Conservation (phyloP, 768 basidiomycete genomes). For the Kwoniella botswanensis region DNA sequence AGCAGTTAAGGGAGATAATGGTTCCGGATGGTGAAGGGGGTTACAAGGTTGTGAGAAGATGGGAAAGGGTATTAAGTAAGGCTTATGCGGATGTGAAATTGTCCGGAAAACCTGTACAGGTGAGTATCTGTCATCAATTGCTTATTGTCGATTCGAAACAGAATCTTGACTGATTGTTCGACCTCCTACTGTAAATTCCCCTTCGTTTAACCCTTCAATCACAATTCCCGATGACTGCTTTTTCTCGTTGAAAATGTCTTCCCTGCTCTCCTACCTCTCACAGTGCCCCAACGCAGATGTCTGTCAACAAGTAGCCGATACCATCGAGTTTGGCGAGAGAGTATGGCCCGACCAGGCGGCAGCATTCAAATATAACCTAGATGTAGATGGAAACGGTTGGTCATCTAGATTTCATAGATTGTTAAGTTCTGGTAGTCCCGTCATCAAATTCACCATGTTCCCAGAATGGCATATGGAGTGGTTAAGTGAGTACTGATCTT, state of each 20-base stretch:
- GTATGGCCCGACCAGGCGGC: slow-evolving; percentile 64
- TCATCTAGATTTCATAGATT: slow-evolving; percentile 72
- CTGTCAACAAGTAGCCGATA: slow-evolving; percentile 62
- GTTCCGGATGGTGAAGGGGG: slow-evolving; percentile 53
- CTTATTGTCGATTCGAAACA: not conserved
- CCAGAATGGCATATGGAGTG: slow-evolving; percentile 68
- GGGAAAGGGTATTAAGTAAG: slow-evolving; percentile 61
- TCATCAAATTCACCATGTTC: slow-evolving; percentile 74
- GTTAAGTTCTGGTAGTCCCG: slow-evolving; percentile 67
- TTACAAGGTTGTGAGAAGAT: slow-evolving; percentile 36
- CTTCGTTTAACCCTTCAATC: not conserved
- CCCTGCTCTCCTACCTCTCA: not conserved
- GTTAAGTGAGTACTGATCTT: slow-evolving; percentile 2
- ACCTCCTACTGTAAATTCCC: not conserved
- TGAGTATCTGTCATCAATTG: slow-evolving; percentile 19
- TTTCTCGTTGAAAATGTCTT: not conserved
- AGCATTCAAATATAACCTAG: slow-evolving; percentile 65
- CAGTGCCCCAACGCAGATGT: slow-evolving; percentile 60
- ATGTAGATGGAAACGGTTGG: slow-evolving; percentile 64
- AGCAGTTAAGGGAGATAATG: slow-evolving; percentile 53
- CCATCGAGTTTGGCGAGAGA: slow-evolving; percentile 64
- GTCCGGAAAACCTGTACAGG: slow-evolving; percentile 61
- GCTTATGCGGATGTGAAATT: slow-evolving; percentile 70
- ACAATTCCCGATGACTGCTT: not conserved
- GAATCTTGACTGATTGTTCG: not conserved